Conservation (phyloP, 768 basidiomycete species). For the Pleurotus djamor region DNA sequence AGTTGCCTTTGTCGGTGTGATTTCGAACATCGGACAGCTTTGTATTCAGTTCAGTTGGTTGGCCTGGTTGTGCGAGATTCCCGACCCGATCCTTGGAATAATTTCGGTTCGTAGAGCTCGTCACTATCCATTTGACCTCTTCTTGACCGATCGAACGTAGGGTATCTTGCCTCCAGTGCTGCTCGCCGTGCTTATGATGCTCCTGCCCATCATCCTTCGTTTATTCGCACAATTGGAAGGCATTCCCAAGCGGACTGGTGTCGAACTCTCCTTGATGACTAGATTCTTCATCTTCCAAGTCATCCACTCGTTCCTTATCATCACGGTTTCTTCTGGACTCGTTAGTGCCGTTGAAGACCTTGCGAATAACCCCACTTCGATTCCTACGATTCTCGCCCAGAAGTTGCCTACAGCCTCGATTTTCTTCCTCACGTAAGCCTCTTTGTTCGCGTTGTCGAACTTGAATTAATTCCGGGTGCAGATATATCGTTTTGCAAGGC, state of each 20-base stretch:
- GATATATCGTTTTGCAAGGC: conserved; percentile 80
- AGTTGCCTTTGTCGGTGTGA: conserved; percentile 81
- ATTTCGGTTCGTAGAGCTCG: conserved; percentile 39
- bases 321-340: conserved; percentile 84
- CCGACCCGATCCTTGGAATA: conserved; percentile 68
- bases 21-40: conserved; percentile 79
- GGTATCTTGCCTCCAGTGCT: conserved; percentile 88
- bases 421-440: conserved; percentile 81
- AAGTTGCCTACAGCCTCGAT: conserved; percentile 83
- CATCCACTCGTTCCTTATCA: conserved; percentile 89
- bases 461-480: conserved; percentile 17
- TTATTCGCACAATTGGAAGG: conserved; percentile 85
- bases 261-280: conserved; percentile 91
- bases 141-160: conserved; percentile 20
- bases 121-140: neutral
- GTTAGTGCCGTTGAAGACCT: conserved; percentile 66
- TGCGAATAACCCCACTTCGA: conserved; percentile 61
- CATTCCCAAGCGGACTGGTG: conserved; percentile 76
- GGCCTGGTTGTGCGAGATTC: conserved; percentile 79
- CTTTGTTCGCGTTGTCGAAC: neutral
- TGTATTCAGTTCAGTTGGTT: conserved; percentile 69
- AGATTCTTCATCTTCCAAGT: conserved; percentile 93
- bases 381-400: conserved; percentile 70
- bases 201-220: conserved; percentile 79
- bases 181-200: conserved; percentile 88